A percentile compares a stretch with the other conserved stretches of the same genome.
Evolutionary conservation across 169 alveolate species (phyloP).

Genomic region (Plasmodium inui): DNA sequence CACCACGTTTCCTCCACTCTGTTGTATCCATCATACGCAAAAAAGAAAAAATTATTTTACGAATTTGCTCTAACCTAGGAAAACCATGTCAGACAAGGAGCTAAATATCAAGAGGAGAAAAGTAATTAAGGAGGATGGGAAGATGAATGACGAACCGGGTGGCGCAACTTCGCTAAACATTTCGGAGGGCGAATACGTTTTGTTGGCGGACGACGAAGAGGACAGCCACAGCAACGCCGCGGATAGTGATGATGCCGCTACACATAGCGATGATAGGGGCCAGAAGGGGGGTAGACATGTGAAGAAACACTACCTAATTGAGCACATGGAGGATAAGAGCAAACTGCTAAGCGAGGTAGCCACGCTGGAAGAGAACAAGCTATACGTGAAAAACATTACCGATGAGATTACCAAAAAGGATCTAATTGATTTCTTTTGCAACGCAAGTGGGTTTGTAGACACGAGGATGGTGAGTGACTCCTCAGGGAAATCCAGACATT

Average conservation of each 20-base stretch:
- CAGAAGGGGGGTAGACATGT: neutral
- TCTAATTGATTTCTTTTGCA: conserved; percentile 8
- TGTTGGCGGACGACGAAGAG: neutral
- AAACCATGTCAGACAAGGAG: neutral
- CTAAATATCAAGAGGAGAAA: neutral
- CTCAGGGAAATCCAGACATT: conserved; percentile 7
- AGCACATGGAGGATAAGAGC: conserved; percentile 7
- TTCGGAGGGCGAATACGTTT: neutral
- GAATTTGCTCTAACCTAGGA: neutral
- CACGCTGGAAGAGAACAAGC: conserved; percentile 37
- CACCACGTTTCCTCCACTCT: neutral
- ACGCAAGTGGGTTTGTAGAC: conserved; percentile 33
- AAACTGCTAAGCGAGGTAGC: conserved; percentile 5
- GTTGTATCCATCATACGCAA: neutral
- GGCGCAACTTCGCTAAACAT: neutral
- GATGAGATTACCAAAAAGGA: conserved; percentile 33
- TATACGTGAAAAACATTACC: conserved; percentile 34
- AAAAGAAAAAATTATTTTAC: neutral
- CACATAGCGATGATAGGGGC: neutral
- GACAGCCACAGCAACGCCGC: neutral
- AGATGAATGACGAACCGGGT: neutral
- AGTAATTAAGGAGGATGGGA: neutral
- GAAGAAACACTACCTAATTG: conserved; percentile 15
- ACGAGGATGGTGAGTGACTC: conserved; percentile 16
- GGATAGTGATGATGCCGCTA: neutral